Conservation (phyloP, 768 basidiomycete species). For the Mycena crocata region DNA sequence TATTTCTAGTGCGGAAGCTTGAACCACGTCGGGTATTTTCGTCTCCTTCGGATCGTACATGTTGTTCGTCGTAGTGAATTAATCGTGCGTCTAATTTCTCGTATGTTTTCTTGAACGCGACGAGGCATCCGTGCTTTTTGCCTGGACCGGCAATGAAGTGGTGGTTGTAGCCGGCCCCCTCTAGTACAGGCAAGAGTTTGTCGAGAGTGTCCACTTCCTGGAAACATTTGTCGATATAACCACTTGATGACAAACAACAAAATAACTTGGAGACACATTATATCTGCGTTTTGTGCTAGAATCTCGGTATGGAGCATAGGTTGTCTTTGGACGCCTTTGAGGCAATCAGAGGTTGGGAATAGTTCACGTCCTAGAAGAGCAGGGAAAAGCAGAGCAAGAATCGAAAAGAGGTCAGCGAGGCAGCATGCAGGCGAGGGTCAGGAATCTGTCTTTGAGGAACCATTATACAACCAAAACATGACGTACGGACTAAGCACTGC, state of each 20-base stretch:
- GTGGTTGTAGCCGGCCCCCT: conserved; percentile 71
- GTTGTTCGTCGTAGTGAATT: conserved; percentile 79
- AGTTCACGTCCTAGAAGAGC: conserved; percentile 72
- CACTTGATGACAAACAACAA: background rate
- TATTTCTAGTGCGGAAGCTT: conserved; percentile 82
- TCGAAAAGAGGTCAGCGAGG: background rate
- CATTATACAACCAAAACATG: background rate
- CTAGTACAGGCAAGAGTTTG: conserved; percentile 75
- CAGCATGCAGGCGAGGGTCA: no score
- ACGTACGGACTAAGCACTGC: conserved; percentile 82
- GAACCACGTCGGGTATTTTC: conserved; percentile 58
- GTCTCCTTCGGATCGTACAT: conserved; percentile 55
- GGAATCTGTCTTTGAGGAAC: no score
- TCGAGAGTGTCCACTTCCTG: conserved; percentile 92
- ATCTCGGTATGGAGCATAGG: conserved; percentile 85
- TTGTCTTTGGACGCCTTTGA: conserved; percentile 79
- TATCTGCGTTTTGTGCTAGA: conserved; percentile 76
- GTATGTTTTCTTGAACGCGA: conserved; percentile 76
- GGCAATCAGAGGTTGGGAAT: conserved; percentile 87
- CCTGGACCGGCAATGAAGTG: conserved; percentile 74
- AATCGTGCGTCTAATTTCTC: conserved; percentile 55
- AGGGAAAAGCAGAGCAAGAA: background rate
- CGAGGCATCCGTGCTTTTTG: conserved; percentile 90
- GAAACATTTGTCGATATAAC: conserved; percentile 9
- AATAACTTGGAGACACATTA: conserved; percentile 87